Conservation (phyloP, 345 rosid genomes). For the Arabidopsis suecica region DNA sequence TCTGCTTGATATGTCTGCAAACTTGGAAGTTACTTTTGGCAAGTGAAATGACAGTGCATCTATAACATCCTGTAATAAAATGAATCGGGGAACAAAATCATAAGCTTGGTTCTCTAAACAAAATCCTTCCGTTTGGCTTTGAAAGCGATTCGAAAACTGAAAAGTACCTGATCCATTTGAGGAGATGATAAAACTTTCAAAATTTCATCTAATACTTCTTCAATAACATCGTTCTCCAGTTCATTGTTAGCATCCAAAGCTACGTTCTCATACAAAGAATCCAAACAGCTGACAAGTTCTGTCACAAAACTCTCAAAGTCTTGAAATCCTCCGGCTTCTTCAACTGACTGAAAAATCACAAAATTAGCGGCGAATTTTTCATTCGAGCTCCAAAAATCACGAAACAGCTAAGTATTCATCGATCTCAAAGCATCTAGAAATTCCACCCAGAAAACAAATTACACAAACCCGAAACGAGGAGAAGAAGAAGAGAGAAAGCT, state of each 20-base stretch:
- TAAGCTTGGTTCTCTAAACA: not conserved
- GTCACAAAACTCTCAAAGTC: slow-evolving; percentile 50
- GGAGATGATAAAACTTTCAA: slow-evolving; percentile 53
- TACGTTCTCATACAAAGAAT: slow-evolving; percentile 50
- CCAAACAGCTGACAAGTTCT: slow-evolving; percentile 59
- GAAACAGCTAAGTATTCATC: not conserved
- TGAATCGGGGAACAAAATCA: slow-evolving; percentile 11
- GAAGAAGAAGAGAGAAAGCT: slow-evolving; percentile 26
- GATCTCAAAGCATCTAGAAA: not conserved
- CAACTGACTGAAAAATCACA: slow-evolving; percentile 47
- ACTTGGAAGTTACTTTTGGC: slow-evolving; percentile 70
- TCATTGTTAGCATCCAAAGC: slow-evolving; percentile 46
- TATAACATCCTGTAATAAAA: slow-evolving; percentile 54
- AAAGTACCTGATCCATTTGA: slow-evolving; percentile 60
- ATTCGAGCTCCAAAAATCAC: slow-evolving; percentile 6
- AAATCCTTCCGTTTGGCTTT: not conserved
- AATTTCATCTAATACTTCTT: slow-evolving; percentile 53
- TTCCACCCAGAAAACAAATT: slow-evolving; percentile 12
- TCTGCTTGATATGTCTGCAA: slow-evolving; percentile 56
- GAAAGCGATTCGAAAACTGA: not conserved
- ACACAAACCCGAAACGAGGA: not conserved
- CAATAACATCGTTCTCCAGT: slow-evolving; percentile 46
- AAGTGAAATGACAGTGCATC: slow-evolving; percentile 79
- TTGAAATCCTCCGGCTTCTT: slow-evolving; percentile 50
- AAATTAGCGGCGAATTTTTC: not conserved